Conservation (phyloP, 78 protist species). For the Polysphondylium violaceum region DNA sequence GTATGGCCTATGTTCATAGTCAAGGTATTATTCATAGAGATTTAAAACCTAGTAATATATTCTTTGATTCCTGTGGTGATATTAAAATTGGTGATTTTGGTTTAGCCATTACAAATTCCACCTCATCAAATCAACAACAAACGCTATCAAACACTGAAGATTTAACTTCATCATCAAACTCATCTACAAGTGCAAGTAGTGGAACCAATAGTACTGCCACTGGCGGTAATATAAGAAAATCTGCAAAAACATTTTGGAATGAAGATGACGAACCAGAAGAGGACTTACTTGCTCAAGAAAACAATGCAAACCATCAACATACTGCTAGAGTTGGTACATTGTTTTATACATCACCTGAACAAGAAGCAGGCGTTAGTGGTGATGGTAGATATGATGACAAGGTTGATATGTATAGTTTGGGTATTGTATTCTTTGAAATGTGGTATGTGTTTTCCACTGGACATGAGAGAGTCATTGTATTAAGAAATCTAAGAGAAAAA, state of each 20-base stretch:
- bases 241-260: not conserved
- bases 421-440: conserved; percentile 89
- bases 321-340: conserved; percentile 78
- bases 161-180: not conserved
- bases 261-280: not conserved
- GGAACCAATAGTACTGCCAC: not conserved
- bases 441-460: conserved; percentile 86
- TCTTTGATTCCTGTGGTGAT: conserved; percentile 81
- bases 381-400: conserved; percentile 80
- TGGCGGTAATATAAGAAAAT: conserved; percentile 6
- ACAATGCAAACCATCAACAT: conserved; percentile 18
- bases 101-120: conserved; percentile 14
- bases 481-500: conserved; percentile 47
- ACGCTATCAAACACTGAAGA: not conserved
- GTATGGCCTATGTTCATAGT: conserved; percentile 81
- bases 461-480: conserved; percentile 71
- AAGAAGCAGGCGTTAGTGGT: conserved; percentile 51
- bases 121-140: not conserved
- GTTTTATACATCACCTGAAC: conserved; percentile 76
- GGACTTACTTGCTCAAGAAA: not conserved
- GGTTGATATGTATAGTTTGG: conserved; percentile 88
- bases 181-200: not conserved
- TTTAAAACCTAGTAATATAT: conserved; percentile 80
- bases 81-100: conserved; percentile 81
- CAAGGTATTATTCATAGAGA: conserved; percentile 81